Evolutionary conservation across 257 asterid species (phyloP).

Genomic region (Salvia miltiorrhiza): DNA sequence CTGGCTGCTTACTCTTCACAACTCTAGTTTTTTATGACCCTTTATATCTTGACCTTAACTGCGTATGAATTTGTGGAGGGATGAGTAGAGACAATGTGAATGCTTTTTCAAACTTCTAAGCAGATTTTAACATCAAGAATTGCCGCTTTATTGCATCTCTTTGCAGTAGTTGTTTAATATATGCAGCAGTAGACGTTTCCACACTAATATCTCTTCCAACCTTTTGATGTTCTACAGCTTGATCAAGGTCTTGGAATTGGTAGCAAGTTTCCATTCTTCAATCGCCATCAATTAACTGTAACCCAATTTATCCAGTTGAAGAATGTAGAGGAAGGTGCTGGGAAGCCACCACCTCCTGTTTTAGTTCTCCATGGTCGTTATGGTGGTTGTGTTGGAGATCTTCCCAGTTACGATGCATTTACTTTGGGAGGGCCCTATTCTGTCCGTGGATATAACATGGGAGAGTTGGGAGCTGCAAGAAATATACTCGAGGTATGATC

Average conservation of each 20-base stretch:
- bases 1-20: neutral
- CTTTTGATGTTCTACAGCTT: slow-evolving; percentile 45
- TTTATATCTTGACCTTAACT: neutral
- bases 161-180: neutral
- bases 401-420: slow-evolving; percentile 95
- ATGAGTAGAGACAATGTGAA: neutral
- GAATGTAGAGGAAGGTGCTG: slow-evolving; percentile 93
- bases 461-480: slow-evolving; percentile 97
- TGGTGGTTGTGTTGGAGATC: slow-evolving; percentile 98
- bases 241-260: slow-evolving; percentile 97
- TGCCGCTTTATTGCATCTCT: neutral
- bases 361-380: slow-evolving; percentile 92
- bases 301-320: slow-evolving; percentile 74
- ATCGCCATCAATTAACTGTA: slow-evolving; percentile 83
- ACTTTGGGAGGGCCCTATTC: slow-evolving; percentile 98
- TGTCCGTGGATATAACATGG: slow-evolving; percentile 95
- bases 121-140: neutral
- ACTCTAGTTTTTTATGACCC: neutral
- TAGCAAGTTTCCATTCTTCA: slow-evolving; percentile 76
- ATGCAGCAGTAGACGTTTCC: neutral
- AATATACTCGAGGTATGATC: slow-evolving; percentile 72
- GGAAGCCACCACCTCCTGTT: slow-evolving; percentile 90
- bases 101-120: neutral
- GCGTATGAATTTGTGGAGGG: neutral
- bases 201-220: neutral